These are phyloP conservation scores for Pythium phragmitis DNA, from an alignment of 352 stramenopile species.

Conservation along the genomic window DNA sequence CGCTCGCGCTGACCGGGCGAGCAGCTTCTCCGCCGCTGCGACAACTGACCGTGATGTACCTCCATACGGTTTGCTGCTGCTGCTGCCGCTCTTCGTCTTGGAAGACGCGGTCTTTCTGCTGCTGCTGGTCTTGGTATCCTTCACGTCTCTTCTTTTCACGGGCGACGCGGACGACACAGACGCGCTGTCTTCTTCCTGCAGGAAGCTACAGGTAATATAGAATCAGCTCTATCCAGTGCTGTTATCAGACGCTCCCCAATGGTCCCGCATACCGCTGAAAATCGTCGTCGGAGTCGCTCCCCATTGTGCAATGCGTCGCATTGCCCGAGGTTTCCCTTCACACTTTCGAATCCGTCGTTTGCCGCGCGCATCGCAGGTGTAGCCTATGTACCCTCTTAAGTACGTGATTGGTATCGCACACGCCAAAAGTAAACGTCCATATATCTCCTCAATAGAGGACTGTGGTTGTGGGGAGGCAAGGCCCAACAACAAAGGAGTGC, in stretches of 20 bases:
- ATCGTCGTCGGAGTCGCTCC: conserved; percentile 55
- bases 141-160: conserved; percentile 23
- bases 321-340: conserved; percentile 18
- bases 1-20: conserved; percentile 45
- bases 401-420: conserved; percentile 1
- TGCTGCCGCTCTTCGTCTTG: background rate
- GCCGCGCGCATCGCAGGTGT: background rate
- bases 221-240: background rate
- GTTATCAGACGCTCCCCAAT: background rate
- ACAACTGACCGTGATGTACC: conserved; percentile 39
- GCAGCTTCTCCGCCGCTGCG: conserved; percentile 43
- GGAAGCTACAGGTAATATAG: conserved; percentile 36
- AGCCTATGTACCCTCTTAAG: conserved; percentile 1
- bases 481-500: conserved; percentile 14
- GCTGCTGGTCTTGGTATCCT: conserved; percentile 19
- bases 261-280: conserved; percentile 49
- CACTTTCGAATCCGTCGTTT: conserved; percentile 13
- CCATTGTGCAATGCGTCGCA: conserved; percentile 17
- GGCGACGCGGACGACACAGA: conserved; percentile 37
- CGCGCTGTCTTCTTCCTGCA: conserved; percentile 54
- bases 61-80: background rate
- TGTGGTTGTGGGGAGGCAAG: conserved; percentile 1
- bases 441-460: conserved; percentile 12
- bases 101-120: conserved; percentile 2
- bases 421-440: conserved; percentile 6